phyloP scores from a whole-genome alignment of 2,329 filamentous ascomycete species.

The Trichoderma pleuroti region DNA sequence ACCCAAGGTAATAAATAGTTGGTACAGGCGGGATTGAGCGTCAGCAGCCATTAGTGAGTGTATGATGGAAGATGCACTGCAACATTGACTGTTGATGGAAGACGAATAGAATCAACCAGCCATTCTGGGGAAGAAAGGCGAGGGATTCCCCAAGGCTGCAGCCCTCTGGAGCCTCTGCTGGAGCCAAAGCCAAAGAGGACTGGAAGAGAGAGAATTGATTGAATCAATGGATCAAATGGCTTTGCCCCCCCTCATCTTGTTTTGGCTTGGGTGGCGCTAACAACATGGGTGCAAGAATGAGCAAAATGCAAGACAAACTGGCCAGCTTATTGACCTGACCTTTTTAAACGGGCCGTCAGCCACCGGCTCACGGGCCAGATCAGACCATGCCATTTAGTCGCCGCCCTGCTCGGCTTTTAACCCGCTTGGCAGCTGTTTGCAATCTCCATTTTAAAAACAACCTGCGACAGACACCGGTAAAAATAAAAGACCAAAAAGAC shows the following conservation, averaged over 20 bases:
- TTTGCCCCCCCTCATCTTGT: background rate
- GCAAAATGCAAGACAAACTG: too few relatives aligned
- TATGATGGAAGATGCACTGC: background rate
- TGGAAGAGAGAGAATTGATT: background rate
- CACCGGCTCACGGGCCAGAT: slow-evolving; percentile 15
- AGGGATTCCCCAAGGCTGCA: background rate
- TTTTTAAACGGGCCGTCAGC: slow-evolving; percentile 9
- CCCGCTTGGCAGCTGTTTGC: slow-evolving; percentile 2
- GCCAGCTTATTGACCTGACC: too few relatives aligned
- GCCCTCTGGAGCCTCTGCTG: background rate
- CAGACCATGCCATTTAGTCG: slow-evolving; percentile 14
- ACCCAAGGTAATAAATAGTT: too few relatives aligned
- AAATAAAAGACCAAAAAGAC: too few relatives aligned
- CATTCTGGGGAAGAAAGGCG: background rate
- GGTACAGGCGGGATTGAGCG: background rate
- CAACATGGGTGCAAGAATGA: too few relatives aligned
- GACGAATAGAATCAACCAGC: background rate
- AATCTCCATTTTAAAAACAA: too few relatives aligned
- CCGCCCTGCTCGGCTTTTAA: background rate
- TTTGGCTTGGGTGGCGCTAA: too few relatives aligned
- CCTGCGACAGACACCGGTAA: background rate
- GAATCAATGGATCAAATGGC: too few relatives aligned
- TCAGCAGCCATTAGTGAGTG: background rate
- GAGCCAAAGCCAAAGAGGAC: background rate
- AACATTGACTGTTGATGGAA: background rate